Percentiles rank a stretch among this genome's conserved stretches.
These are phyloP conservation scores for Coprinopsis cinerea DNA, from an alignment of 768 basidiomycete genomes.

Conservation along the genomic window DNA sequence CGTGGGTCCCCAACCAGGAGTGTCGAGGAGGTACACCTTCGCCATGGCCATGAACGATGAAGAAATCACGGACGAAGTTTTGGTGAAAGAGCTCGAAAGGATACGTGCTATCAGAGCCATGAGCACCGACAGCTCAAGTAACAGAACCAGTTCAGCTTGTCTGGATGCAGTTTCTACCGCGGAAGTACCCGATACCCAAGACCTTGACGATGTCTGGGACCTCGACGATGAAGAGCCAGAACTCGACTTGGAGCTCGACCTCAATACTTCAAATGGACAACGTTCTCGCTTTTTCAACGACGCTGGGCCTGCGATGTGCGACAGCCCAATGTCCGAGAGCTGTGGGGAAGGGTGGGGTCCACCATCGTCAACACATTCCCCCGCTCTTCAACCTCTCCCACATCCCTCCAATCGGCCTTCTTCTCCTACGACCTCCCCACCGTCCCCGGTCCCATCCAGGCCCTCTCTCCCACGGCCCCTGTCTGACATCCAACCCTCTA, in stretches of 20 bases:
- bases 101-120: constrained; percentile 23
- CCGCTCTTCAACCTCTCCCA: not conserved
- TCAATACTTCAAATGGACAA: not conserved
- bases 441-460: not conserved
- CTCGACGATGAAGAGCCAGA: constrained; percentile 3
- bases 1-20: not conserved
- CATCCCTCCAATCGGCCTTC: not conserved
- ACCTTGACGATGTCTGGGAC: constrained; percentile 19
- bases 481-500: too few relatives aligned
- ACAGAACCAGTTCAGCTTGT: constrained; percentile 17
- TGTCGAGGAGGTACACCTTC: constrained; percentile 28
- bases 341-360: not conserved
- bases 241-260: not conserved
- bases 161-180: constrained; percentile 7
- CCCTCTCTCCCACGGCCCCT: too few relatives aligned
- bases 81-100: constrained; percentile 42
- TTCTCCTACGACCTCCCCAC: not conserved
- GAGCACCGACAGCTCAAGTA: not conserved
- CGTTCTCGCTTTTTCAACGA: not conserved
- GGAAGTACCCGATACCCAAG: constrained; percentile 13
- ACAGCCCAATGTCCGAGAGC: not conserved
- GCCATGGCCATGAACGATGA: constrained; percentile 47
- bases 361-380: not conserved
- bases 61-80: constrained; percentile 42
- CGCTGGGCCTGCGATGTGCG: not conserved